phyloP scores from a whole-genome alignment of 306 rosid genomes.

The Lathyrus sativus region DNA sequence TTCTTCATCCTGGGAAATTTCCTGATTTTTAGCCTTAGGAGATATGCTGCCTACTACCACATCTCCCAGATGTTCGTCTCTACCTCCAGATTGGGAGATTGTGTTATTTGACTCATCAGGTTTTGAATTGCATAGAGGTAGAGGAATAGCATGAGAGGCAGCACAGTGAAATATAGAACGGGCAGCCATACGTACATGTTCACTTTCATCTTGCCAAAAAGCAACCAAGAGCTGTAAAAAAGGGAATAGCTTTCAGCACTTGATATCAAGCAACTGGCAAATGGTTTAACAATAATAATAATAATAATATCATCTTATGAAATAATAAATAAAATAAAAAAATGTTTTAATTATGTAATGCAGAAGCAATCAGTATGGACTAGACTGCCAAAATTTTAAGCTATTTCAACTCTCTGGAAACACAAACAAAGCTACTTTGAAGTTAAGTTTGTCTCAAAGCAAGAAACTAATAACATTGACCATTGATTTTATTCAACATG shows the following conservation, averaged over 20 bases:
- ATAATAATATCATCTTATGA: constrained; percentile 27
- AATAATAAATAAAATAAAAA: constrained; percentile 21
- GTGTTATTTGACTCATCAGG: constrained; percentile 43
- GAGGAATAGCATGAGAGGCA: constrained; percentile 88
- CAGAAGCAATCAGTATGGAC: constrained; percentile 27
- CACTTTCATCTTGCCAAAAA: constrained; percentile 98
- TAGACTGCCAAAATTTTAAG: constrained; percentile 30
- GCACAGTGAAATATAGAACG: constrained; percentile 96
- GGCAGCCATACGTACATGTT: constrained; percentile 95
- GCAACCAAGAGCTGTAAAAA: constrained; percentile 87
- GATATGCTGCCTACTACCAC: constrained; percentile 45
- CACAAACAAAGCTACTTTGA: neutral
- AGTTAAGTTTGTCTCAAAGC: constrained; percentile 3
- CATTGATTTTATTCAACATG: neutral
- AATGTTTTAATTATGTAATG: constrained; percentile 15
- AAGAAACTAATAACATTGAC: constrained; percentile 2
- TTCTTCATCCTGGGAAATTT: constrained; percentile 56
- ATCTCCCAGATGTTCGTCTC: constrained; percentile 44
- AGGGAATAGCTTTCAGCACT: constrained; percentile 30
- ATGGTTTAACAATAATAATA: constrained; percentile 26
- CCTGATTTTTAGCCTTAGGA: constrained; percentile 40
- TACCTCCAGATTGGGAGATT: constrained; percentile 41
- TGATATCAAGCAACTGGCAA: constrained; percentile 27
- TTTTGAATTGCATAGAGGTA: constrained; percentile 59
- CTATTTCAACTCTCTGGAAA: constrained; percentile 32